These are phyloP conservation scores for Pseudogymnoascus sp. DNA, from an alignment of 2,329 filamentous ascomycete genomes.

Conservation along the genomic window DNA sequence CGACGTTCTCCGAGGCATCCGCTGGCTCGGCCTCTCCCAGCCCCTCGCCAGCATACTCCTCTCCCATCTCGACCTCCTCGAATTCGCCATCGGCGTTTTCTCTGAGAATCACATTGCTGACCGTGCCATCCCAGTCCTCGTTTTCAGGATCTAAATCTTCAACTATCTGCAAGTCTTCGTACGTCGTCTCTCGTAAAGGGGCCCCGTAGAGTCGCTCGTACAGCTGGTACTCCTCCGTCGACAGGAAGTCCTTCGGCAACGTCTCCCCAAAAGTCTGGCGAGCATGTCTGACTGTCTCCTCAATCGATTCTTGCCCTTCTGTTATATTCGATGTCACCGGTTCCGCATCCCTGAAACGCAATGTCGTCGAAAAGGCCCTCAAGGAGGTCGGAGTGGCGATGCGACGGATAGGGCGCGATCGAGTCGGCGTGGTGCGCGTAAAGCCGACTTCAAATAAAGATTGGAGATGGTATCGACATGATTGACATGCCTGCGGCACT, in stretches of 20 bases:
- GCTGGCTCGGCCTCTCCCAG: constrained; percentile 27
- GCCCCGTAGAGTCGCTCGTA: constrained; percentile 77
- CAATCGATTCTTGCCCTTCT: constrained; percentile 34
- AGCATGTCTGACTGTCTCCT: constrained; percentile 59
- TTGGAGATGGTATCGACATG: constrained; percentile 28
- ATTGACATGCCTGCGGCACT: constrained; percentile 24
- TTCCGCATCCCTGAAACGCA: neutral
- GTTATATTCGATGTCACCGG: neutral
- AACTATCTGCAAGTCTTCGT: constrained; percentile 42
- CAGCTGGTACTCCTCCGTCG: constrained; percentile 59
- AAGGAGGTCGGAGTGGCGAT: constrained; percentile 8
- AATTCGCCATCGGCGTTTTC: constrained; percentile 47
- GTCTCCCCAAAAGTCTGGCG: constrained; percentile 69
- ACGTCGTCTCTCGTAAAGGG: constrained; percentile 53
- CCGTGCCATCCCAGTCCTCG: constrained; percentile 21
- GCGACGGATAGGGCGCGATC: constrained; percentile 10
- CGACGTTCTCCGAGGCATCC: constrained; percentile 24
- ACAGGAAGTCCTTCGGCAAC: constrained; percentile 63
- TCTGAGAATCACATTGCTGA: constrained; percentile 41
- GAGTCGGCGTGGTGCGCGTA: constrained; percentile 13
- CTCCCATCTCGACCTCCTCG: constrained; percentile 48
- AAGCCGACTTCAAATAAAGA: constrained; percentile 29
- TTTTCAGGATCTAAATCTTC: constrained; percentile 26
- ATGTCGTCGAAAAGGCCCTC: neutral
- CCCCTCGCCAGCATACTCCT: constrained; percentile 14